These are phyloP conservation scores for Globisporangium rhizosaccharum DNA, from an alignment of 352 stramenopile species.

Conservation along the genomic window DNA sequence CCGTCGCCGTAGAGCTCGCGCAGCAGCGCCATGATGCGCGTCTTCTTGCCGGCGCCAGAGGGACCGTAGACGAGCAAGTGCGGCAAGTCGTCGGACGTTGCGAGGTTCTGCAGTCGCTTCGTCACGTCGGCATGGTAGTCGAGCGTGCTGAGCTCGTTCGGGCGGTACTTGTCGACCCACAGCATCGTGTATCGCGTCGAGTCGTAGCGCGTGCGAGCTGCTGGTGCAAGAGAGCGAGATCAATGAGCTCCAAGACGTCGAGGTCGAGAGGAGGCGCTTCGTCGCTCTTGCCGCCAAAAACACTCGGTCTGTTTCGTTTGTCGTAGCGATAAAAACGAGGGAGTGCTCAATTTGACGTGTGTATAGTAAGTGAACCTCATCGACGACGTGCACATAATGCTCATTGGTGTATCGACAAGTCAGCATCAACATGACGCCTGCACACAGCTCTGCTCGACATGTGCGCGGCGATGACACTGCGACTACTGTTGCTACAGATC, in stretches of 20 bases:
- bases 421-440: no score
- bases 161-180: constrained; percentile 99
- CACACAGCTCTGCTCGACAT: no score
- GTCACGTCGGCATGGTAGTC: constrained; percentile 94
- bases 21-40: constrained; percentile 95
- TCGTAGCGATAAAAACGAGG: background rate
- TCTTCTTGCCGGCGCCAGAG: constrained; percentile 98
- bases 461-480: no score
- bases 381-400: no score
- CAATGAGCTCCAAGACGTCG: background rate
- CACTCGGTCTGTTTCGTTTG: background rate
- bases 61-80: constrained; percentile 99
- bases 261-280: background rate
- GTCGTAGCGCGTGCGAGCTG: background rate
- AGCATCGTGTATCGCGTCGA: constrained; percentile 64
- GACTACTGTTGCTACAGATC: no score
- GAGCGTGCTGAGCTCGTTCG: constrained; percentile 87
- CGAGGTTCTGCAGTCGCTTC: constrained; percentile 82
- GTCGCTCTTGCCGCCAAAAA: background rate
- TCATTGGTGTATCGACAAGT: no score
- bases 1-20: constrained; percentile 94
- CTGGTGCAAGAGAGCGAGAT: background rate
- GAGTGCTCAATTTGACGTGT: background rate
- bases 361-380: no score
- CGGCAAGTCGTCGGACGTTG: constrained; percentile 80